These are phyloP conservation scores for Ambrosia artemisiifolia DNA, from an alignment of 129 eudicot species.

Conservation along the genomic window DNA sequence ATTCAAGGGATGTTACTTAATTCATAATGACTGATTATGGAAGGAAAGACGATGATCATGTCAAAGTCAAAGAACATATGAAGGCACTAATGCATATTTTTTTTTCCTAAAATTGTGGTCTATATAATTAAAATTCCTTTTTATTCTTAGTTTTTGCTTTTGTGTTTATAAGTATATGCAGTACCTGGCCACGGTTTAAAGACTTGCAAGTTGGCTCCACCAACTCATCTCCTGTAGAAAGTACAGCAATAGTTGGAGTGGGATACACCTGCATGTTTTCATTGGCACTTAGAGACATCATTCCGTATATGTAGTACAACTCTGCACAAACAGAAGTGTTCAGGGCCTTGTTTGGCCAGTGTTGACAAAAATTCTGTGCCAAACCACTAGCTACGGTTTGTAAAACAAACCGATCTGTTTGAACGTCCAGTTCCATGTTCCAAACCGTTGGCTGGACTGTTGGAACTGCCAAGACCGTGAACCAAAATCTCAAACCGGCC, in stretches of 20 bases:
- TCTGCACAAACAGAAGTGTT: not conserved
- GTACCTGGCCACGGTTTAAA: slow-evolving; percentile 89
- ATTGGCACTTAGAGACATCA: slow-evolving; percentile 14
- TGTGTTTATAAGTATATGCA: not conserved
- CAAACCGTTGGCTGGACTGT: too few species aligned
- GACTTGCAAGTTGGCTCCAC: slow-evolving; percentile 67
- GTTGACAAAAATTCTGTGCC: not conserved
- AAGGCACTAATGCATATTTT: not conserved
- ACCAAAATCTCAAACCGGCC: too few species aligned
- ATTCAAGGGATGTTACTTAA: not conserved
- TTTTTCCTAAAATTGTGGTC: not conserved
- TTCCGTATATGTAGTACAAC: not conserved
- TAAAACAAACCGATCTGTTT: too few species aligned
- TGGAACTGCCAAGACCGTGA: too few species aligned
- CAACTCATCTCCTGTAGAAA: slow-evolving; percentile 96
- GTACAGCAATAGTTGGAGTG: slow-evolving; percentile 73
- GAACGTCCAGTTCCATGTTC: too few species aligned
- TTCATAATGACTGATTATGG: not conserved
- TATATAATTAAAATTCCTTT: not conserved
- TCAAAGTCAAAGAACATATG: too few species aligned
- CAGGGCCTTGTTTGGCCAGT: not conserved
- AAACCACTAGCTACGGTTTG: too few species aligned
- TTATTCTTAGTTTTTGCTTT: not conserved
- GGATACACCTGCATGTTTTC: slow-evolving; percentile 60
- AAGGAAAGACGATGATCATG: too few species aligned